phyloP scores from a whole-genome alignment of 345 rosid species.

The Psidium guajava region DNA sequence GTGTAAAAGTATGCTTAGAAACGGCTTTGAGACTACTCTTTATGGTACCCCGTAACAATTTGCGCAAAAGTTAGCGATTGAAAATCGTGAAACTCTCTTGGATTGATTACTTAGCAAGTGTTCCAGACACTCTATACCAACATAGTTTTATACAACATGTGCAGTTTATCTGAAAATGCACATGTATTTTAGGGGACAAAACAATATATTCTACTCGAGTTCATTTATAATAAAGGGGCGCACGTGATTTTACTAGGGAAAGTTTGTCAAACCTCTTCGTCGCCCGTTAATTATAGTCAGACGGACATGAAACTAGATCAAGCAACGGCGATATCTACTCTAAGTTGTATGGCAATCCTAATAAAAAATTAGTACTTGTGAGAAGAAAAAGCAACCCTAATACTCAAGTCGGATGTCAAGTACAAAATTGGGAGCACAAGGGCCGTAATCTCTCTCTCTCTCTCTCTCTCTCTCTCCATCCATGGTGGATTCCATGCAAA shows the following conservation, averaged over 20 bases:
- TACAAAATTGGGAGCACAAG: neutral
- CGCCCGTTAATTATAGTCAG: neutral
- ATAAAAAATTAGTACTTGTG: neutral
- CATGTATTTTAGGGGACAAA: neutral
- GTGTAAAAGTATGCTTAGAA: neutral
- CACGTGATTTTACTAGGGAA: neutral
- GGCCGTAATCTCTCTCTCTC: neutral
- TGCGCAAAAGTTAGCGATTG: neutral
- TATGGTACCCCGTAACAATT: neutral
- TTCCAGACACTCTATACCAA: neutral
- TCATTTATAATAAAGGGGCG: neutral
- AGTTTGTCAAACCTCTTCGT: neutral
- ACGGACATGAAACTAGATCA: neutral
- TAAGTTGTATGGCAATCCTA: neutral
- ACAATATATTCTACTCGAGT: neutral
- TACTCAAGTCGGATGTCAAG: neutral
- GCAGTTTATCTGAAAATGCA: neutral
- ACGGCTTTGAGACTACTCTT: neutral
- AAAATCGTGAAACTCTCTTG: neutral
- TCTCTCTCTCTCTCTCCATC: neutral
- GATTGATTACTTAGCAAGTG: neutral
- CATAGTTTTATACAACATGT: neutral
- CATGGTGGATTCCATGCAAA: slow-evolving; percentile 11
- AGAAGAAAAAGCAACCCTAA: neutral
- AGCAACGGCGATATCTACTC: neutral